Conservation (phyloP, 495 filamentous ascomycete species). For the Clavariopsis aquatica region DNA sequence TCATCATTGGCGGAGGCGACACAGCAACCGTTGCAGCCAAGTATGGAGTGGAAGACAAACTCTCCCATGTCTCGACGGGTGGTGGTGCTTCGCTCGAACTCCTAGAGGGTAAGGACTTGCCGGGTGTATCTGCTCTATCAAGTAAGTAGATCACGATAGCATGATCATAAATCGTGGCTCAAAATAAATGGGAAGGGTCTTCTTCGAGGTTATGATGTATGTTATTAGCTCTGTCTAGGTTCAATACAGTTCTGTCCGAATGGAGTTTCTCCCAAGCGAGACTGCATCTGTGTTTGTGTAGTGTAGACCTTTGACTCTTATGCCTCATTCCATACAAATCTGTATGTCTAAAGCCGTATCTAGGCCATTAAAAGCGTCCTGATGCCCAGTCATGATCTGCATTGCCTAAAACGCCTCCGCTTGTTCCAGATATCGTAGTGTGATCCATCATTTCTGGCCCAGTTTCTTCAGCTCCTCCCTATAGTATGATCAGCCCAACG, state of each 20-base stretch:
- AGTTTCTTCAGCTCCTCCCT: slow-evolving; percentile 98
- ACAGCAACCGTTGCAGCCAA: slow-evolving; percentile 98
- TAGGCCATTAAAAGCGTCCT: not conserved
- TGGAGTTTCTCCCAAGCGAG: not conserved
- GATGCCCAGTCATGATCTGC: not conserved
- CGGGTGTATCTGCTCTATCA: slow-evolving; percentile 90
- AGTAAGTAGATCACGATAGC: slow-evolving; percentile 62
- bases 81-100: slow-evolving; percentile 95
- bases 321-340: not conserved
- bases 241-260: slow-evolving; percentile 9
- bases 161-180: slow-evolving; percentile 13
- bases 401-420: not conserved
- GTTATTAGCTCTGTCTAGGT: slow-evolving; percentile 20
- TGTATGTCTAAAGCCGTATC: not conserved
- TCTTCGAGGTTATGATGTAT: slow-evolving; percentile 36
- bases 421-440: slow-evolving; percentile 31
- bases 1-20: slow-evolving; percentile 98
- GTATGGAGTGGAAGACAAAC: slow-evolving; percentile 91
- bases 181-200: slow-evolving; percentile 33
- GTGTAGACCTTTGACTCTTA: not conserved
- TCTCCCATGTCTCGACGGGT: slow-evolving; percentile 96
- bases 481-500: slow-evolving; percentile 1
- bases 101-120: slow-evolving; percentile 94
- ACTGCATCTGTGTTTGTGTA: not conserved
- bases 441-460: slow-evolving; percentile 60